Conservation (phyloP, 768 basidiomycete genomes). For the Kwoniella pini region DNA sequence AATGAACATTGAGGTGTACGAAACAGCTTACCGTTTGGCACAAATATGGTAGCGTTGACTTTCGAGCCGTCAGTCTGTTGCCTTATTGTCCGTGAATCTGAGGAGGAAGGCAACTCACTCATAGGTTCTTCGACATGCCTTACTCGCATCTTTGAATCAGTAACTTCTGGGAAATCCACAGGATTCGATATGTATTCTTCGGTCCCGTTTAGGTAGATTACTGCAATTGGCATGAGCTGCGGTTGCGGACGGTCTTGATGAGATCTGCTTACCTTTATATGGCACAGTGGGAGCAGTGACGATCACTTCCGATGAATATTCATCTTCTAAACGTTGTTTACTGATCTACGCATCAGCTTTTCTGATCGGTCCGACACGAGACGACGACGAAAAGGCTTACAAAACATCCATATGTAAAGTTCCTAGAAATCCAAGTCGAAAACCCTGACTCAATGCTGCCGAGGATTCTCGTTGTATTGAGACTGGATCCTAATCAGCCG, state of each 20-base stretch:
- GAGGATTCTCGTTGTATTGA: conserved; percentile 89
- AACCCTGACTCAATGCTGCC: conserved; percentile 90
- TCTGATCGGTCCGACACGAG: too few species aligned
- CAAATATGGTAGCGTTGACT: conserved; percentile 89
- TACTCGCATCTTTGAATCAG: conserved; percentile 62
- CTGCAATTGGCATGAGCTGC: conserved; percentile 57
- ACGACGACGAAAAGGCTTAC: conserved; percentile 23
- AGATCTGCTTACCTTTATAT: conserved; percentile 66
- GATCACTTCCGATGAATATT: conserved; percentile 91
- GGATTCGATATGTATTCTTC: conserved; percentile 80
- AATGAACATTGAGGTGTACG: background rate
- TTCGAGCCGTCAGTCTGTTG: too few species aligned
- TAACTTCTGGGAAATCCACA: conserved; percentile 86
- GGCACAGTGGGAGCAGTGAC: conserved; percentile 96
- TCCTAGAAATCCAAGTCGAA: conserved; percentile 90
- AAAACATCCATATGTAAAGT: conserved; percentile 78
- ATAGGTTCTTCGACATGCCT: conserved; percentile 85
- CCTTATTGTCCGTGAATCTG: too few species aligned
- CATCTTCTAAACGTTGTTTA: conserved; percentile 92
- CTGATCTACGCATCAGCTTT: conserved; percentile 3
- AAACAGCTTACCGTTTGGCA: conserved; percentile 72
- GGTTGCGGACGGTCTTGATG: background rate
- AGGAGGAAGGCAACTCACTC: conserved; percentile 27
- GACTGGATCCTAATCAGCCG: too few species aligned
- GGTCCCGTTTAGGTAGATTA: conserved; percentile 69